Percentiles rank a stretch among this genome's conserved stretches.
Conservation (phyloP, 768 basidiomycete genomes). For the Pleurotus eryngii region DNA sequence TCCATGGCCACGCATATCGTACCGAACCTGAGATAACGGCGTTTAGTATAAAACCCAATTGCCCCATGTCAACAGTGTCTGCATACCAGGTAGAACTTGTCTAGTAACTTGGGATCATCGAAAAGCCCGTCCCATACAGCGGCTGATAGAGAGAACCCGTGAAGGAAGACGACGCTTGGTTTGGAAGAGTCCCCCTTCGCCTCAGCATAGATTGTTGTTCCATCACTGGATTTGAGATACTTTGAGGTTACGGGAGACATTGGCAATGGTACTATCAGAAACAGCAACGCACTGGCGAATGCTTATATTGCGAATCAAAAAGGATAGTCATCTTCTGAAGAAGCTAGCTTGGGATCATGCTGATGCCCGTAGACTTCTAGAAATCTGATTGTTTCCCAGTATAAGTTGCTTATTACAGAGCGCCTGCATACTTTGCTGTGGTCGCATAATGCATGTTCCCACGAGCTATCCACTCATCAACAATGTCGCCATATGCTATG, state of each 20-base stretch:
- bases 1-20: conserved; percentile 5
- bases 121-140: neutral
- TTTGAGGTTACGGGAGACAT: neutral
- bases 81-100: neutral
- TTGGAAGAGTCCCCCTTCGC: neutral
- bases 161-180: conserved; percentile 7
- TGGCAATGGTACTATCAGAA: too few species aligned
- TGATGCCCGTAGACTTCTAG: too few species aligned
- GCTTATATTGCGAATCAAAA: too few species aligned
- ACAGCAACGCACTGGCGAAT: too few species aligned
- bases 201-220: conserved; percentile 3
- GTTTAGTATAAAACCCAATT: neutral
- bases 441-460: too few species aligned
- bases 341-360: too few species aligned
- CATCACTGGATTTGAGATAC: neutral
- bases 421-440: too few species aligned
- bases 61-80: neutral
- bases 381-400: too few species aligned
- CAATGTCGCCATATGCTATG: too few species aligned
- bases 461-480: too few species aligned
- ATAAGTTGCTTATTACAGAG: too few species aligned
- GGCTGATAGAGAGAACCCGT: neutral
- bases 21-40: neutral
- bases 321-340: too few species aligned
- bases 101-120: neutral